Percentiles rank a stretch among this genome's conserved stretches.
These are phyloP conservation scores for Neurospora sp. DNA, from an alignment of 495 filamentous ascomycete genomes.

Conservation along the genomic window DNA sequence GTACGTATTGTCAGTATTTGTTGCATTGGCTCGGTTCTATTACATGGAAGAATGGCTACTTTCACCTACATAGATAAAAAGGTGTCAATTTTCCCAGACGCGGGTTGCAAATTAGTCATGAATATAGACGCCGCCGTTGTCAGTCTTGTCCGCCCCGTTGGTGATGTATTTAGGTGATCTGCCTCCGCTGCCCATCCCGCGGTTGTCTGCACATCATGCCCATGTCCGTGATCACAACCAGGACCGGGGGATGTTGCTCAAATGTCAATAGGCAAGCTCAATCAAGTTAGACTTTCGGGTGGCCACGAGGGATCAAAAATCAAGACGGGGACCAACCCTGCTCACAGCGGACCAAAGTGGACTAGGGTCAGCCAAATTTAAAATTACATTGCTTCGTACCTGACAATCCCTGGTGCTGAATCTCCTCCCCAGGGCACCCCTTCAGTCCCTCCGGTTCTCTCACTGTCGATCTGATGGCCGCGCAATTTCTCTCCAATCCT, in stretches of 20 bases:
- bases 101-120: neutral
- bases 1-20: neutral
- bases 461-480: neutral
- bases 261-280: neutral
- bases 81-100: neutral
- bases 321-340: neutral
- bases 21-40: neutral
- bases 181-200: neutral
- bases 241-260: neutral
- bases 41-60: neutral
- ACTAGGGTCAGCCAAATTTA: neutral
- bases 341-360: neutral
- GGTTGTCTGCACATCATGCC: neutral
- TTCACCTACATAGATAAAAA: neutral
- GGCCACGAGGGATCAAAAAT: neutral
- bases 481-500: neutral
- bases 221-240: neutral
- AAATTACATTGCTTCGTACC: neutral
- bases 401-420: neutral
- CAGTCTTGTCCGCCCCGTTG: neutral
- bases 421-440: neutral
- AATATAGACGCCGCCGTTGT: neutral
- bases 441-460: neutral
- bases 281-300: neutral
- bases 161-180: neutral